Evolutionary conservation across 1,139 yeast genomes (phyloP).

Genomic region (Magnusiomyces paraingens): DNA sequence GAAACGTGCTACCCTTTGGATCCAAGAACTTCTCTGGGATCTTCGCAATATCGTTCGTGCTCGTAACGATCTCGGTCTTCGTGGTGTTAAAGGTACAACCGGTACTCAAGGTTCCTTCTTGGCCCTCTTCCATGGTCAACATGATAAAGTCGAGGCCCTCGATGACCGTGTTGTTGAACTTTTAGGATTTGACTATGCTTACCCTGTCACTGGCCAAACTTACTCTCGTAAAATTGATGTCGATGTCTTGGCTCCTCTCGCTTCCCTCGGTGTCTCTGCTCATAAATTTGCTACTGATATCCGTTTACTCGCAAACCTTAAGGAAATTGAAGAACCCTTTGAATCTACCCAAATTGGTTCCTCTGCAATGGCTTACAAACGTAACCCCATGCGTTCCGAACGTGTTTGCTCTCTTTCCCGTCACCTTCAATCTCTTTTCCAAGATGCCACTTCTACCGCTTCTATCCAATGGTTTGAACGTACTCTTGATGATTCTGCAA

Average conservation of each 20-base stretch:
- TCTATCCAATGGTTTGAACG: conserved; percentile 99
- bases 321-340: conserved; percentile 97
- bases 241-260: conserved; percentile 86
- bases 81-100: conserved; percentile 99
- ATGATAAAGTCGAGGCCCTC: conserved; percentile 87
- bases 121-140: conserved; percentile 92
- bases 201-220: conserved; percentile 98
- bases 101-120: conserved; percentile 98
- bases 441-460: conserved; percentile 92
- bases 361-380: conserved; percentile 98
- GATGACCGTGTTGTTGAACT: conserved; percentile 90
- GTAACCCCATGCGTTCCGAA: conserved; percentile 99
- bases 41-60: conserved; percentile 93
- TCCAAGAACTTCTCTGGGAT: conserved; percentile 97
- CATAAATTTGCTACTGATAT: conserved; percentile 98
- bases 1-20: conserved; percentile 95
- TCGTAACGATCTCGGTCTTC: conserved; percentile 88
- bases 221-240: conserved; percentile 96
- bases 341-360: conserved; percentile 98
- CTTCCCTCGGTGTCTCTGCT: conserved; percentile 93
- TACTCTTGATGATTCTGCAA: conserved; percentile 96
- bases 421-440: conserved; percentile 86
- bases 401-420: conserved; percentile 96
- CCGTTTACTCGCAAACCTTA: conserved; percentile 90
- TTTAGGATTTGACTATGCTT: conserved; percentile 87